A percentile compares a stretch with the other conserved stretches of the same genome.
These are phyloP conservation scores for Pistacia vera DNA, from an alignment of 345 rosid species.

Conservation along the genomic window DNA sequence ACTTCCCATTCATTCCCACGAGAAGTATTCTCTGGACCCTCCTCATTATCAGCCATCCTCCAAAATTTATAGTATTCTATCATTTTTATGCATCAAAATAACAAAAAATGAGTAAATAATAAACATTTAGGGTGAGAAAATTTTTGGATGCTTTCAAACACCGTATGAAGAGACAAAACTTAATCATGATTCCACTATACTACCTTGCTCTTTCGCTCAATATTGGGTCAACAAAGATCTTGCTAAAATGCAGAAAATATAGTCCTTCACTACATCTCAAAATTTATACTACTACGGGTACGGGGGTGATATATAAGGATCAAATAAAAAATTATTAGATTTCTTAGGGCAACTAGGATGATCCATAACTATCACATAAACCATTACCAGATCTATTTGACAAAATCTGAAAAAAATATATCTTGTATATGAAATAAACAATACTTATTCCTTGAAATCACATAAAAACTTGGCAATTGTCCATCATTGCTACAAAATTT, in stretches of 20 bases:
- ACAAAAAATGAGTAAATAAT: not conserved
- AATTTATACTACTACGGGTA: not conserved
- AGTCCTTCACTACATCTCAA: not conserved
- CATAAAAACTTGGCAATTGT: not conserved
- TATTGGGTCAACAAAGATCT: not conserved
- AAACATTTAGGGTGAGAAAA: not conserved
- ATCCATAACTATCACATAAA: too few relatives aligned
- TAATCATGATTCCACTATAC: not conserved
- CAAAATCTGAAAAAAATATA: not conserved
- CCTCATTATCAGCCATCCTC: slow-evolving; percentile 64
- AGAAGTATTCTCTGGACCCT: slow-evolving; percentile 35
- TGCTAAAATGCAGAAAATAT: not conserved
- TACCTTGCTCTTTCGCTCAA: not conserved
- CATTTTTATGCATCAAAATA: slow-evolving; percentile 3
- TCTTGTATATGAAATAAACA: not conserved
- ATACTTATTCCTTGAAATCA: not conserved
- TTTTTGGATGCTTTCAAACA: not conserved
- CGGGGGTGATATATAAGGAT: not conserved
- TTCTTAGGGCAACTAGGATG: too few relatives aligned
- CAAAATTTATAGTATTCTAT: slow-evolving; percentile 6
- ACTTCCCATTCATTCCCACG: slow-evolving; percentile 96
- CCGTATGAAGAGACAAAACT: not conserved
- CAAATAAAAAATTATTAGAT: not conserved
- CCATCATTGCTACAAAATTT: not conserved
- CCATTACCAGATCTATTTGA: not conserved